phyloP scores from a whole-genome alignment of 2,329 filamentous ascomycete genomes.

The Lecanicillium sp. region DNA sequence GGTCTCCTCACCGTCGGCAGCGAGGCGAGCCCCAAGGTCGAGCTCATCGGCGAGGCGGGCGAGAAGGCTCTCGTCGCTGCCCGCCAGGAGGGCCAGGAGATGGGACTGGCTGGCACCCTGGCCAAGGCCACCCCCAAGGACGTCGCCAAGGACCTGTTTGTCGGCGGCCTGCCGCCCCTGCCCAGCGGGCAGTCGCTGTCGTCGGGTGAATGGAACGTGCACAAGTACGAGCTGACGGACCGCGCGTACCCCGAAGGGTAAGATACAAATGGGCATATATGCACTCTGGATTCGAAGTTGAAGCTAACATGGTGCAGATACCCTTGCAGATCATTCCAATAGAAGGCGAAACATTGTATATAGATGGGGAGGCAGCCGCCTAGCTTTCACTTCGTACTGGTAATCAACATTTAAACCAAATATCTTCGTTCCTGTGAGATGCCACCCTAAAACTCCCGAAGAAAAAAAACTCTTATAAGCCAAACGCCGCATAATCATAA shows the following conservation, averaged over 20 bases:
- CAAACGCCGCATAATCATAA: conserved; percentile 14
- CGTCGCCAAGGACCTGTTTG: conserved; percentile 58
- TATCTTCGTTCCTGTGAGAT: conserved; percentile 1
- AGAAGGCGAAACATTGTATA: conserved; percentile 18
- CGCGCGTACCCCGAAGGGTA: conserved; percentile 68
- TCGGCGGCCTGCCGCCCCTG: conserved; percentile 78
- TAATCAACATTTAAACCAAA: conserved; percentile 10
- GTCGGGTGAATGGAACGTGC: conserved; percentile 54
- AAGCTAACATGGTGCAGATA: conserved; percentile 40
- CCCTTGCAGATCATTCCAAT: conserved; percentile 59
- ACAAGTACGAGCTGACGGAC: conserved; percentile 58
- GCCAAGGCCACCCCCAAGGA: conserved; percentile 48
- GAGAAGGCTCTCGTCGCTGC: conserved; percentile 64
- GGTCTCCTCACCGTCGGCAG: conserved; percentile 81
- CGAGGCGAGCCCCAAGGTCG: conserved; percentile 71
- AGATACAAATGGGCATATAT: conserved; percentile 30
- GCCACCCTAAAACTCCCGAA: background rate
- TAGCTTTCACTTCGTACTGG: conserved; percentile 4
- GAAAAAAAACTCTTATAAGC: conserved; percentile 6
- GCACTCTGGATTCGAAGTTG: background rate
- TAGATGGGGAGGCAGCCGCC: conserved; percentile 19
- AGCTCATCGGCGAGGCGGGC: conserved; percentile 62
- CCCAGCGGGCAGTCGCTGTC: conserved; percentile 62
- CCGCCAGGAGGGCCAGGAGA: conserved; percentile 66
- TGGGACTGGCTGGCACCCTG: conserved; percentile 67